A percentile compares a stretch with the other conserved stretches of the same genome.
These are phyloP conservation scores for Botrytis fragariae DNA, from an alignment of 2,329 filamentous ascomycete genomes.

Conservation along the genomic window DNA sequence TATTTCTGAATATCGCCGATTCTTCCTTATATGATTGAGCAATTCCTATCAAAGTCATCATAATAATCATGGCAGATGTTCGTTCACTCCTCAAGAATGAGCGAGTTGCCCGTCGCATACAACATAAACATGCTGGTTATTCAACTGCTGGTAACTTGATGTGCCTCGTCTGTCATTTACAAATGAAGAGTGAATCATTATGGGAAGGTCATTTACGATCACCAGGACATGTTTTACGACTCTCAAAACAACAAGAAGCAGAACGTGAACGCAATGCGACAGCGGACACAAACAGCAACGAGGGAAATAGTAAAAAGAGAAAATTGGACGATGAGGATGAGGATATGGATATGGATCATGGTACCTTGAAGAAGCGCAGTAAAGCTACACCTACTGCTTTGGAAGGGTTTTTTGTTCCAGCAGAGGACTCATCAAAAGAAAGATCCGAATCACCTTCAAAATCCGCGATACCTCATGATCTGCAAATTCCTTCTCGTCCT, in stretches of 20 bases:
- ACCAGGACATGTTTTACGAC: slow-evolving; percentile 44
- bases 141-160: slow-evolving; percentile 64
- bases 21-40: background rate
- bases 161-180: slow-evolving; percentile 64
- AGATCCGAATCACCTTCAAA: slow-evolving; percentile 13
- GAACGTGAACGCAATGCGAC: slow-evolving; percentile 15
- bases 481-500: slow-evolving; percentile 62
- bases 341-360: slow-evolving; percentile 38
- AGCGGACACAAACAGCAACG: slow-evolving; percentile 1
- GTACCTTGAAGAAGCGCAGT: slow-evolving; percentile 45
- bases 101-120: slow-evolving; percentile 69
- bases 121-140: slow-evolving; percentile 67
- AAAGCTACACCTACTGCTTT: slow-evolving; percentile 40
- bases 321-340: slow-evolving; percentile 44
- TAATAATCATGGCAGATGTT: slow-evolving; percentile 66
- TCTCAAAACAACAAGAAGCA: slow-evolving; percentile 34
- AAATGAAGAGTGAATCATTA: slow-evolving; percentile 62
- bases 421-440: background rate
- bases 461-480: slow-evolving; percentile 42
- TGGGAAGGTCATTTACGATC: slow-evolving; percentile 63
- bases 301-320: slow-evolving; percentile 47
- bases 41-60: background rate
- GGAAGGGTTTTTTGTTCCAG: slow-evolving; percentile 39
- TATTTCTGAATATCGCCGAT: background rate
- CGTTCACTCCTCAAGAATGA: slow-evolving; percentile 77